Percentiles rank a stretch among this genome's conserved stretches.
Evolutionary conservation across 129 eudicot species (phyloP).

Genomic region (Flaveria linearis): DNA sequence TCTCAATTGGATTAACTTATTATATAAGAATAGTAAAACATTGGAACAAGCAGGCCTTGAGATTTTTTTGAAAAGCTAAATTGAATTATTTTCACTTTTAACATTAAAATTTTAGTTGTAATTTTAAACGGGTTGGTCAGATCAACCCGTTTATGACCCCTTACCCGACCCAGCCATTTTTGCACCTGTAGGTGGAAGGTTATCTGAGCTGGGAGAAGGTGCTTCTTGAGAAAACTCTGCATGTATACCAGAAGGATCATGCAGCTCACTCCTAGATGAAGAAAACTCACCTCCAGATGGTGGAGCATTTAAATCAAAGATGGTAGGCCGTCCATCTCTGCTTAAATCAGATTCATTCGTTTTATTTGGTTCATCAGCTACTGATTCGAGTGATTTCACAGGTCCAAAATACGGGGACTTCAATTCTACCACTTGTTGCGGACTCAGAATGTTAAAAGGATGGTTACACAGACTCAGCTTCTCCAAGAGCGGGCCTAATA

Average conservation of each 20-base stretch:
- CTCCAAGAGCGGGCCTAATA: conserved; percentile 70
- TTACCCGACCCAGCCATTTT: neutral
- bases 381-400: conserved; percentile 29
- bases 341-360: conserved; percentile 33
- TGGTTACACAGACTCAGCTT: conserved; percentile 68
- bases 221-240: conserved; percentile 48
- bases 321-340: conserved; percentile 29
- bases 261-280: conserved; percentile 31
- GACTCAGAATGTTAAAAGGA: conserved; percentile 63
- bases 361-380: conserved; percentile 33
- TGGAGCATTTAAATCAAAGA: conserved; percentile 33
- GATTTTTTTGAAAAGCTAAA: neutral
- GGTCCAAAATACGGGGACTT: conserved; percentile 57
- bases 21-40: neutral
- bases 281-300: conserved; percentile 41
- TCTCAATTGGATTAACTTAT: neutral
- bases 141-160: neutral
- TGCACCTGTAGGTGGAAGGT: neutral
- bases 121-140: neutral
- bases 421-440: conserved; percentile 43
- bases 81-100: neutral
- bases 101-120: neutral
- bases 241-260: conserved; percentile 39
- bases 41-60: neutral
- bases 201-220: conserved; percentile 92